Base-by-base conservation (phyloP, 176 grass and related monocot species). In the Triticum timopheevii region DNA sequence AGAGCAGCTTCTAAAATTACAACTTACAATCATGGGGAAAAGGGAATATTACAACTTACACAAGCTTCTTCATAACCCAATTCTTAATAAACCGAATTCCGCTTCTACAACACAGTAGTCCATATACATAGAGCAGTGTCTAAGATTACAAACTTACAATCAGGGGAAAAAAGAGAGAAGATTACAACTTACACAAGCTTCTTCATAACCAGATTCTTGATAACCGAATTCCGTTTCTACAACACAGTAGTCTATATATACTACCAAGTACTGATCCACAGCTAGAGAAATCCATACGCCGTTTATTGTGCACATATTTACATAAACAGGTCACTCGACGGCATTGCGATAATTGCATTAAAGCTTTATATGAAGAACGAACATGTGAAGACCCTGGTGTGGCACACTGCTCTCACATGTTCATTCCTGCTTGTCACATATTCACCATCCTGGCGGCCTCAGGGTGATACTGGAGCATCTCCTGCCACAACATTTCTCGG, bases 401-500 rank as follows among this genome's bases (percentile, higher is more conserved):
- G 65, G 58, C 33, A 27, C 35, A 47, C 38, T 24, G 54, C 45
- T 79, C 36, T 49, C 81, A 87, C 89, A 87, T 87, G 89, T 75
- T 73, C 59, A 59, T 84, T 69, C 80, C 68, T 87, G 75, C 75
- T 61, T 75, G 85, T 91, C 81, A 91, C 76, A 84, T 80, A 23
- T 31, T 87, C 36, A 87, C 79, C 72, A 82, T 71, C n/a, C 76
- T 13, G 30, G 80, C 27, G 2, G 72, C 85, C 76, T 84, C 81
- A 1, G 85, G 89, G 81, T 91, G 89, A 61, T 91, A 91, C 15
- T 87, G 76, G 61, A 91, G 63, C 89, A 91, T 91, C 76, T 91
- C 89, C 85, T 91, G 89, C 89, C 89, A 91, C 85, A 91, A 84
- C 89, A 91, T 87, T 74, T 91, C 89, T 8, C 85, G 75, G 68